These are phyloP conservation scores for Petasospora rhodanensis DNA, from an alignment of 1,139 yeast species.

Conservation along the genomic window DNA sequence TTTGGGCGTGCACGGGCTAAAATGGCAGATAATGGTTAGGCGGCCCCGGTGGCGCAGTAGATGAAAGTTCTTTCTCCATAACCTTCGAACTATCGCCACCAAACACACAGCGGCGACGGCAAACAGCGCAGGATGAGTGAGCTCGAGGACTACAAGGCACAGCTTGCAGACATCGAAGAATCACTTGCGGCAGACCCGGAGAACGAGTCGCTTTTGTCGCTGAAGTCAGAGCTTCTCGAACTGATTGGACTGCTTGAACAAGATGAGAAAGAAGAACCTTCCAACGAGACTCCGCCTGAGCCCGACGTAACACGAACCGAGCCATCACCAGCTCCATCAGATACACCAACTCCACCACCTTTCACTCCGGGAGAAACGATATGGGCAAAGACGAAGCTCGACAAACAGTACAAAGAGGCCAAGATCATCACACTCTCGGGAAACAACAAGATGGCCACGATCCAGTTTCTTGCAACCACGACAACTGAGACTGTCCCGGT, in stretches of 20 bases:
- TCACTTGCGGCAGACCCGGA: constrained; percentile 28
- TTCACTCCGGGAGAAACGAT: constrained; percentile 13
- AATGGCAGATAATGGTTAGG: too few species aligned
- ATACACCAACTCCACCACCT: constrained; percentile 3
- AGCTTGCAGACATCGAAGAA: constrained; percentile 29
- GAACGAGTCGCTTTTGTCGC: constrained; percentile 27
- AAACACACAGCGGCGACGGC: too few species aligned
- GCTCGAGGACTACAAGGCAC: constrained; percentile 30
- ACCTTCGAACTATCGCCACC: too few species aligned
- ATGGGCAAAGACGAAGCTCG: constrained; percentile 13
- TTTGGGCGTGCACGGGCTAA: too few species aligned
- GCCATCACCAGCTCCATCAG: neutral
- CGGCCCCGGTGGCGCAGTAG: too few species aligned
- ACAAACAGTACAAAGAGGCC: constrained; percentile 10
- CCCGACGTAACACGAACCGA: neutral
- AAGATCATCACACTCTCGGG: constrained; percentile 18
- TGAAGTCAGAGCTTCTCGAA: constrained; percentile 30
- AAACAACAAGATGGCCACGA: constrained; percentile 15
- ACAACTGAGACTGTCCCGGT: constrained; percentile 11
- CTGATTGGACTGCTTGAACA: constrained; percentile 27
- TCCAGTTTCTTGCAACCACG: constrained; percentile 11
- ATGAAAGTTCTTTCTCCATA: too few species aligned
- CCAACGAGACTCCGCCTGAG: constrained; percentile 2
- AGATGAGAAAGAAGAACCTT: constrained; percentile 10
- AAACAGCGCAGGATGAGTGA: constrained; percentile 20